These are phyloP conservation scores for Starmerella asiatica DNA, from an alignment of 805 yeast genomes.

Conservation along the genomic window DNA sequence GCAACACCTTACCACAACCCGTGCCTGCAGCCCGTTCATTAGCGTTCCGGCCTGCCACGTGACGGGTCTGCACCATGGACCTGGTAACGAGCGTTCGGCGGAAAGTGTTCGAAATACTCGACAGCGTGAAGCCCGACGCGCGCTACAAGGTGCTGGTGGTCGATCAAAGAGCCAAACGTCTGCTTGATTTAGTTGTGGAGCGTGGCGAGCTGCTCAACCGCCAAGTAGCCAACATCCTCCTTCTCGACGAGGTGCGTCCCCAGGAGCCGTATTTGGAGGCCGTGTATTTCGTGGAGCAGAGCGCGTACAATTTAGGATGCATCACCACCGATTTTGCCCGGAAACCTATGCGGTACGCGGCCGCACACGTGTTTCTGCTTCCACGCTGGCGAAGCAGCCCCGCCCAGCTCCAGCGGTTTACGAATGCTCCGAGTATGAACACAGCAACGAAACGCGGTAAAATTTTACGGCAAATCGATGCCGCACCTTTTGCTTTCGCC, in stretches of 20 bases:
- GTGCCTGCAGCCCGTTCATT: no score
- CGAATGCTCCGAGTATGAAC: constrained; percentile 21
- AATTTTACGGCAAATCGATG: constrained; percentile 26
- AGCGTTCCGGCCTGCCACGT: no score
- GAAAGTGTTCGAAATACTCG: constrained; percentile 28
- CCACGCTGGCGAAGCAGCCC: constrained; percentile 34
- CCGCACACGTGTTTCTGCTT: constrained; percentile 58
- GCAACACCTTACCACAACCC: no score
- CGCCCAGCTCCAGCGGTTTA: constrained; percentile 18
- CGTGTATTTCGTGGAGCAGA: constrained; percentile 63
- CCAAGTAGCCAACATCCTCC: constrained; percentile 40
- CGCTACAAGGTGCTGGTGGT: constrained; percentile 29
- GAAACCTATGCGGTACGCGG: constrained; percentile 56
- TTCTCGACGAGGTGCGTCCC: constrained; percentile 47
- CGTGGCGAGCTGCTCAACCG: constrained; percentile 29
- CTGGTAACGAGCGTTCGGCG: constrained; percentile 2
- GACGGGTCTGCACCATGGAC: constrained; percentile 1
- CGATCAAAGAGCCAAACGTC: constrained; percentile 21
- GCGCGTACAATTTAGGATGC: constrained; percentile 57
- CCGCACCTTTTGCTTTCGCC: constrained; percentile 37
- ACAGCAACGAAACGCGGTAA: constrained; percentile 1
- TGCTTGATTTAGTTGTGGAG: constrained; percentile 26
- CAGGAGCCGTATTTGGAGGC: constrained; percentile 60
- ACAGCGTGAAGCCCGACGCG: constrained; percentile 33
- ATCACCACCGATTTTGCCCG: constrained; percentile 58